These are phyloP conservation scores for Verticillium nonalfalfae DNA, from an alignment of 2,329 filamentous ascomycete species.

Conservation along the genomic window DNA sequence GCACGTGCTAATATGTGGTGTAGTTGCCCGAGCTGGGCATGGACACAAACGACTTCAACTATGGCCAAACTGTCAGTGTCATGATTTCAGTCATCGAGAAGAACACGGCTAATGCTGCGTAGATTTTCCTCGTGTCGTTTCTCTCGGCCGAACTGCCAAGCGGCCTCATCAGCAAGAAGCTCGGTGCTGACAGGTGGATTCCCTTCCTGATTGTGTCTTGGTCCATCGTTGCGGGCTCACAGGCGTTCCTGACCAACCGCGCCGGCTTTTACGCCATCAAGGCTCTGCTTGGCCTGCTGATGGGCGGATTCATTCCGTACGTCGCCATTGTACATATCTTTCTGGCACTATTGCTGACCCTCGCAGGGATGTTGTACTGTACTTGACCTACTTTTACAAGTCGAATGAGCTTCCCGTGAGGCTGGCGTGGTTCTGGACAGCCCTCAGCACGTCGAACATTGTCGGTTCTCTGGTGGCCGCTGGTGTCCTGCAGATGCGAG, in stretches of 20 bases:
- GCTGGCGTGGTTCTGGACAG: constrained; percentile 23
- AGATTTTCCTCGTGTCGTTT: constrained; percentile 37
- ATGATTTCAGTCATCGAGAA: background rate
- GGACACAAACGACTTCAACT: constrained; percentile 39
- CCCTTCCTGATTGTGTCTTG: constrained; percentile 33
- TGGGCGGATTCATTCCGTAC: constrained; percentile 45
- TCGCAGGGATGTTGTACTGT: constrained; percentile 19
- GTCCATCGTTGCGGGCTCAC: constrained; percentile 30
- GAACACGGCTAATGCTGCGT: constrained; percentile 1
- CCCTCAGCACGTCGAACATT: constrained; percentile 16
- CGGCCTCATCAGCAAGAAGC: constrained; percentile 41
- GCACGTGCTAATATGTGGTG: constrained; percentile 5
- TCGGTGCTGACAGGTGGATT: constrained; percentile 41
- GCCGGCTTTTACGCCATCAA: constrained; percentile 33
- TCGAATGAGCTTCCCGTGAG: constrained; percentile 20
- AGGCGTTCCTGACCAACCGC: constrained; percentile 27
- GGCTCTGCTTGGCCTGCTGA: constrained; percentile 36
- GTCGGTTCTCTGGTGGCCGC: constrained; percentile 40
- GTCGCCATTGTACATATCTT: background rate
- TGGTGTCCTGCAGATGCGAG: constrained; percentile 26
- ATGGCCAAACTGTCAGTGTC: constrained; percentile 27
- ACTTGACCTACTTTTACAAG: constrained; percentile 25
- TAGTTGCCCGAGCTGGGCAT: constrained; percentile 30
- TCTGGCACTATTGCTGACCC: background rate
- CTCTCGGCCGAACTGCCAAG: constrained; percentile 41